phyloP scores from a whole-genome alignment of 352 stramenopile species.

The Albugo candida region DNA sequence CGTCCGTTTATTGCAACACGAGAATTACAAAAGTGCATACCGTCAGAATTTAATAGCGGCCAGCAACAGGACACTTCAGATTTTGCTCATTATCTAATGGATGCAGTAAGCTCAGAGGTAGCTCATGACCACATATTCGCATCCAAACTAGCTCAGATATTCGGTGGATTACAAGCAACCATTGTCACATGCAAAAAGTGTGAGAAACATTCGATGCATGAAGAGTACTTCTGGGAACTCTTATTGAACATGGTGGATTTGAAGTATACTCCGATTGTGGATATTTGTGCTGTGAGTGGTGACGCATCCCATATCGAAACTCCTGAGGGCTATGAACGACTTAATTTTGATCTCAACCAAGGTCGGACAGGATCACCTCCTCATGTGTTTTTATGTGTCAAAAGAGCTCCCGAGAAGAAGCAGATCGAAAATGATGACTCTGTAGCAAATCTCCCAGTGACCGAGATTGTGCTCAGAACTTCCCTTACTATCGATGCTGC shows the following conservation, averaged over 20 bases:
- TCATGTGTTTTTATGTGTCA: constrained; percentile 73
- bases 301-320: constrained; percentile 44
- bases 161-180: constrained; percentile 62
- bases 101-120: constrained; percentile 52
- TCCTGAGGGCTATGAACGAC: constrained; percentile 42
- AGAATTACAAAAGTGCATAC: constrained; percentile 44
- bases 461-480: constrained; percentile 55
- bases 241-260: constrained; percentile 81
- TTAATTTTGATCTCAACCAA: constrained; percentile 77
- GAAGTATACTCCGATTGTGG: constrained; percentile 72
- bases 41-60: constrained; percentile 54
- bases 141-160: constrained; percentile 45
- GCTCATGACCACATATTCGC: constrained; percentile 31
- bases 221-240: constrained; percentile 79
- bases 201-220: constrained; percentile 59
- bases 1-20: constrained; percentile 43
- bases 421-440: constrained; percentile 11
- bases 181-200: constrained; percentile 70
- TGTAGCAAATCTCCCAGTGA: constrained; percentile 34
- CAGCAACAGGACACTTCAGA: constrained; percentile 74
- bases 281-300: constrained; percentile 51
- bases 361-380: constrained; percentile 36
- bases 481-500: background rate
- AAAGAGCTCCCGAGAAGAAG: constrained; percentile 30
- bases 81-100: constrained; percentile 74